These are phyloP conservation scores for Pyrenula massariospora DNA, from an alignment of 495 filamentous ascomycete genomes.

Conservation along the genomic window DNA sequence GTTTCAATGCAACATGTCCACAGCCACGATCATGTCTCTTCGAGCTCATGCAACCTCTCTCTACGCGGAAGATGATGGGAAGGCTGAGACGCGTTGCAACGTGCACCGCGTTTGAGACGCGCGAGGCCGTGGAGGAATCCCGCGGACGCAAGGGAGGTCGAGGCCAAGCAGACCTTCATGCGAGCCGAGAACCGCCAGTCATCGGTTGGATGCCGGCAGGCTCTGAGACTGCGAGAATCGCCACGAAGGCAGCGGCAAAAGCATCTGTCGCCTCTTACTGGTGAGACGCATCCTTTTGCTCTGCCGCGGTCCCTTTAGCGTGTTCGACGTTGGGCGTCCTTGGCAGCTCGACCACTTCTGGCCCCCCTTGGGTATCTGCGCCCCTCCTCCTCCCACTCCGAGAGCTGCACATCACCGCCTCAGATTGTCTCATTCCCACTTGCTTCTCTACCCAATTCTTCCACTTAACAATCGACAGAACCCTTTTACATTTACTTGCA, in stretches of 20 bases:
- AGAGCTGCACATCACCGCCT: background rate
- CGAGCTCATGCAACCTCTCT: too few species aligned
- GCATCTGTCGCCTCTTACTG: background rate
- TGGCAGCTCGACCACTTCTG: background rate
- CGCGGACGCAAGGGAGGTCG: background rate
- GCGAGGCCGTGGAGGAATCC: background rate
- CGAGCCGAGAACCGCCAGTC: background rate
- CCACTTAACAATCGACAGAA: background rate
- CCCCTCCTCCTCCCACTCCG: background rate
- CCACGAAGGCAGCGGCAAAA: background rate
- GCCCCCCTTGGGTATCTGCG: too few species aligned
- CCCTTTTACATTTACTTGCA: background rate
- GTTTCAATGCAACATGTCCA: too few species aligned
- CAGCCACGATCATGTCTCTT: too few species aligned
- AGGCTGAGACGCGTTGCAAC: background rate
- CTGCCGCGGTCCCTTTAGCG: background rate
- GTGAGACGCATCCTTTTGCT: background rate
- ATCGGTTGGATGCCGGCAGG: background rate
- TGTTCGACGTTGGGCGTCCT: background rate
- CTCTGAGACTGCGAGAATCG: background rate
- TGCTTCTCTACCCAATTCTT: background rate
- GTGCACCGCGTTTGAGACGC: background rate
- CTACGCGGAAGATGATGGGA: too few species aligned
- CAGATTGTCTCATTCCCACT: too few species aligned
- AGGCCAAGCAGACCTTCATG: background rate